phyloP scores from a whole-genome alignment of 805 yeast species.

The Wickerhamiella slavikovae region DNA sequence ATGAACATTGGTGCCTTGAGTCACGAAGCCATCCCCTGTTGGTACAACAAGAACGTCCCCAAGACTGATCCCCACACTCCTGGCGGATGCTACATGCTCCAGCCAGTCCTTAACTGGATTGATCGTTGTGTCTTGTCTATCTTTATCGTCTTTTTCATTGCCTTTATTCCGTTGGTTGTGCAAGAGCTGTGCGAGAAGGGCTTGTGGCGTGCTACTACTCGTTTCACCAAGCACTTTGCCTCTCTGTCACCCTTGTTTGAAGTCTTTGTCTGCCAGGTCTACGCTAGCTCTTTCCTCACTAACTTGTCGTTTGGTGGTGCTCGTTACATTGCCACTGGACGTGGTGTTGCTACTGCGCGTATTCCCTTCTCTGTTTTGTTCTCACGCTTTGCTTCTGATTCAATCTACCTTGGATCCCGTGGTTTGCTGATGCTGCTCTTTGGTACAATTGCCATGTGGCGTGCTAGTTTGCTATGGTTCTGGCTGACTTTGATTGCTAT shows the following conservation, averaged over 20 bases:
- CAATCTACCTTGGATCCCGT: conserved; percentile 62
- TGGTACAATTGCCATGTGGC: conserved; percentile 76
- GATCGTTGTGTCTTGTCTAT: conserved; percentile 73
- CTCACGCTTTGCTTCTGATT: conserved; percentile 52
- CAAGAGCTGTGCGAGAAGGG: conserved; percentile 86
- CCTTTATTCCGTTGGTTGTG: conserved; percentile 69
- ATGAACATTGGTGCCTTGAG: conserved; percentile 62
- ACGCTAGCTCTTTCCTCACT: conserved; percentile 53
- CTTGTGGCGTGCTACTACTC: conserved; percentile 42
- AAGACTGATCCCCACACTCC: conserved; percentile 58
- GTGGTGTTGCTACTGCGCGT: conserved; percentile 83
- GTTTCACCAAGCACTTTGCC: conserved; percentile 54
- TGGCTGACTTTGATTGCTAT: conserved; percentile 84
- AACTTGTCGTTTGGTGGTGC: conserved; percentile 87
- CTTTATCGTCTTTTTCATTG: conserved; percentile 79
- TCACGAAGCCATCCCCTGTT: conserved; percentile 51
- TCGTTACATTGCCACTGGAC: conserved; percentile 73
- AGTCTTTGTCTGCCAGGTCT: conserved; percentile 86
- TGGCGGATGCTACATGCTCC: conserved; percentile 64
- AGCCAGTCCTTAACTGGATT: conserved; percentile 82
- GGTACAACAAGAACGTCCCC: conserved; percentile 43
- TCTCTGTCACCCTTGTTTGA: conserved; percentile 85
- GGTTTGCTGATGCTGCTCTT: conserved; percentile 50
- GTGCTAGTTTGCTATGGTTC: conserved; percentile 87
- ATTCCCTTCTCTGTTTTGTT: conserved; percentile 50